phyloP scores from a whole-genome alignment of 2,329 filamentous ascomycete genomes.

The Paracoccidioides brasiliensis region DNA sequence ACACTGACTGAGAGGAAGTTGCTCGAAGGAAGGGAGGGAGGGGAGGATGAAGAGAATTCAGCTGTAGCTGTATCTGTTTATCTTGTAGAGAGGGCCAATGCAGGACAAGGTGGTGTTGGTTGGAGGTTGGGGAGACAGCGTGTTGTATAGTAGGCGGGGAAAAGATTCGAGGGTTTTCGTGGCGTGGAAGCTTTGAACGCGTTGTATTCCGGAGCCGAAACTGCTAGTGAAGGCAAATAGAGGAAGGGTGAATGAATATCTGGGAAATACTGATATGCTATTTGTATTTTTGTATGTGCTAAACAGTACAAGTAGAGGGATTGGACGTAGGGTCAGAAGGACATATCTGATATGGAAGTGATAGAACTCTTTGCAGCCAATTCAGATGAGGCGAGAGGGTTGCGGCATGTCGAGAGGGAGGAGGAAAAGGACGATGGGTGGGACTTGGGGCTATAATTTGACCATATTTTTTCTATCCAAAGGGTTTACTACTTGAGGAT shows the following conservation, averaged over 20 bases:
- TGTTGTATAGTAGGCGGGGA: not conserved
- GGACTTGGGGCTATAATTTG: too few relatives aligned
- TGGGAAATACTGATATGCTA: not conserved
- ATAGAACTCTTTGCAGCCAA: not conserved
- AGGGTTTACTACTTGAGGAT: not conserved
- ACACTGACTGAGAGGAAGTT: not conserved
- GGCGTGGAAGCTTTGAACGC: not conserved
- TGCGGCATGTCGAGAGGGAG: too few relatives aligned
- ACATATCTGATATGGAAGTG: not conserved
- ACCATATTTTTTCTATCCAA: too few relatives aligned
- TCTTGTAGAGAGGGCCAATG: not conserved
- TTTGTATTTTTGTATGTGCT: too few relatives aligned
- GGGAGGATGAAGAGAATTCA: not conserved
- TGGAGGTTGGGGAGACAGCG: not conserved
- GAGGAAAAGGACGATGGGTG: too few relatives aligned
- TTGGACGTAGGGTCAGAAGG: not conserved
- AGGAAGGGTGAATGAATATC: not conserved
- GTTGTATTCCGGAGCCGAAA: not conserved
- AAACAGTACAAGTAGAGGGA: not conserved
- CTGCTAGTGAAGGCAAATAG: too few relatives aligned
- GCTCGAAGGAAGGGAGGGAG: not conserved
- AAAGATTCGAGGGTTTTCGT: too few relatives aligned
- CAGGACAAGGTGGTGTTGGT: not conserved
- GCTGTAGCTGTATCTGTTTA: not conserved
- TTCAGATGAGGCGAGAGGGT: not conserved